Base-by-base conservation (phyloP, 768 basidiomycete species). In the Boletus reticuloceps region DNA sequence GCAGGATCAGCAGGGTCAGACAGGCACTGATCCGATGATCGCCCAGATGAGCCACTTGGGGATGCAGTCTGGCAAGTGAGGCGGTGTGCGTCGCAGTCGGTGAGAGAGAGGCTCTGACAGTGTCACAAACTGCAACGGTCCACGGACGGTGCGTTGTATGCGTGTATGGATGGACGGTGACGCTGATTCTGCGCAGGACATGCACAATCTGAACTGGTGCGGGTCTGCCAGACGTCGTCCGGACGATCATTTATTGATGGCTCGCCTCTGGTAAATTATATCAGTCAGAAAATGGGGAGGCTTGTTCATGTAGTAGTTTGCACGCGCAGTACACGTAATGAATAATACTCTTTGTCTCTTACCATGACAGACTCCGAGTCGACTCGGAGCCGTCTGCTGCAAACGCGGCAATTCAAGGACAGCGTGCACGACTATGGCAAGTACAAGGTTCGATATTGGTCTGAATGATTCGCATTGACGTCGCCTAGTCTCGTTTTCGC, bases 361-460 rank as follows among this genome's bases (percentile, higher is more conserved):
- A 29, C 48, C 58, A 48, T 46, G 60, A n/a, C 29, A 2, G 29
- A 29, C 29, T 3, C 54, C 3, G 58, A 54, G 27, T 42, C 51
- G 29, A 53, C 46, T 25, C 56, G 55, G 7, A 50, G 45, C 6
- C 58, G 58, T 1, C 10, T 53, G 25, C 22, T 42, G 11, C 61
- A 58, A 29, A 59, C 58, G 27, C 54, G 69, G 9, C 53, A 64
- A 12, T 71, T 76, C 64, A 76, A 74, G 60, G 75, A 76, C 58
- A 67, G 73, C 43, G 70, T 78, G 19, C 77, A 78, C 53, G 76
- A 76, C 58, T 74, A 72, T 54, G 75, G 77, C 75, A 47, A 49
- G 75, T 60, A 11, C 17, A 40, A 7, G 6, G 13, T 39, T 29
- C n/a, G 20, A 8, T 9, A 14, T n/a, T 3, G 10, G 14, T 5